Evolutionary conservation across 1,139 yeast genomes (phyloP), one percentile per base, ranked within the genome.

Genomic region (Pichia sp.): DNA sequence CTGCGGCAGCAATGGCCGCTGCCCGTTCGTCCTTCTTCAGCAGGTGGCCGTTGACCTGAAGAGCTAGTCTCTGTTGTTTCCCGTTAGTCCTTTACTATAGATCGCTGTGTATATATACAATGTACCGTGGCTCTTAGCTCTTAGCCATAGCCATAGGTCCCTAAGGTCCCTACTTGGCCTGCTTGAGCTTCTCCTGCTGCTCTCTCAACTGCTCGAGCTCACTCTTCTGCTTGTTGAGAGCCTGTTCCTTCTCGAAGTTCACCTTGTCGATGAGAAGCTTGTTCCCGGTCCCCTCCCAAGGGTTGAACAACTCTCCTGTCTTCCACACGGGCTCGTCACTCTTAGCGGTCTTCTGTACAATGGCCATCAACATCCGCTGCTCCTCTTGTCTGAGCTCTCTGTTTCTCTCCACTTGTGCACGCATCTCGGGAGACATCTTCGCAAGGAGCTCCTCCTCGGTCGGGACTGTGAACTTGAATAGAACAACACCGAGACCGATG

Each of bases 311-410:
- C 1, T 74, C 65, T 0, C 88, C 94, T 0, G 93, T 76, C 55
- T 72, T 78, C 94, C 94, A 82, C 32, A 82, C 73, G 0, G 94
- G 94, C 38, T 80, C 84, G 47, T 74, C 67, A 16, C 86, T 76
- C 3, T 69, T 64, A 2, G 85, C 59, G 0, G 91, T 81, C 46
- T 69, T 51, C 40, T 69, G 63, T 2, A 75, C 88, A 22, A 80
- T 74, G 43, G 71, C 72, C 72, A 80, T 80, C 45, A 82, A 59
- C 50, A 72, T 75, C 53, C 70, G 66, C 53, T 78, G 83, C 56
- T 83, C 88, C 49, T 69, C 64, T 53, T 74, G 69, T 57, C 93
- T 67, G 40, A 80, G 56, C 8, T 64, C 77, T 48, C 69, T 69
- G 52, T 81, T 81, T 38, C 67, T 64, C 52, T 83, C 91, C 54